These are phyloP conservation scores for Salix koriyanagi DNA, from an alignment of 345 rosid species.

Conservation along the genomic window DNA sequence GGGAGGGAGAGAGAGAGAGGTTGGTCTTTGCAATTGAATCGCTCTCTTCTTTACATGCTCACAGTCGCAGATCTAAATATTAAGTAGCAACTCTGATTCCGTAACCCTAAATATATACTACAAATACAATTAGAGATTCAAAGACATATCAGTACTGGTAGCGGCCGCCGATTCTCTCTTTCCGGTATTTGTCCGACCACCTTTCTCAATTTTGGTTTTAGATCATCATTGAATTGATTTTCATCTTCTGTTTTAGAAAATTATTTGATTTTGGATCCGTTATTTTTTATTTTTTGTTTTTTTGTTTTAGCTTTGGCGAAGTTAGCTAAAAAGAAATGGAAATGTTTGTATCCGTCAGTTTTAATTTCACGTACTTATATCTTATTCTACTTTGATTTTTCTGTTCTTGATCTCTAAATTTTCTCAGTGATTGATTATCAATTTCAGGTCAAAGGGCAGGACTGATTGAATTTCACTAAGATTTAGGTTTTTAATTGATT, in stretches of 20 bases:
- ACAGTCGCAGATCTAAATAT: neutral
- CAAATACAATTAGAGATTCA: neutral
- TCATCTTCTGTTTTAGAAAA: neutral
- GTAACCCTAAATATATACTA: neutral
- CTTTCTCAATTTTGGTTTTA: neutral
- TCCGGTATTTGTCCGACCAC: neutral
- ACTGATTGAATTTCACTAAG: neutral
- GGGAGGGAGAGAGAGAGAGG: neutral
- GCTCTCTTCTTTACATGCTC: conserved; percentile 11
- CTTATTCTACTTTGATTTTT: neutral
- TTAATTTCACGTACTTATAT: neutral
- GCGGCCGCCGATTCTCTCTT: neutral
- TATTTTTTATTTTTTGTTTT: neutral
- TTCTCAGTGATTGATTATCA: neutral
- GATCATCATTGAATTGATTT: conserved; percentile 1
- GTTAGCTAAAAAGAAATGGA: neutral
- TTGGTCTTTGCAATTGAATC: conserved; percentile 22
- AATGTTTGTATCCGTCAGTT: neutral
- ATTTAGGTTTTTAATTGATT: conserved; percentile 5
- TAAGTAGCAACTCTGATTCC: neutral
- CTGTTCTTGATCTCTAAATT: neutral
- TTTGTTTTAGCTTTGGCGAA: neutral
- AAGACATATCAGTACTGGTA: neutral
- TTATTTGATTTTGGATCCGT: neutral
- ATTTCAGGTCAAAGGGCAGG: neutral